These are phyloP conservation scores for Capsicum chinense DNA, from an alignment of 257 asterid species.

Conservation along the genomic window DNA sequence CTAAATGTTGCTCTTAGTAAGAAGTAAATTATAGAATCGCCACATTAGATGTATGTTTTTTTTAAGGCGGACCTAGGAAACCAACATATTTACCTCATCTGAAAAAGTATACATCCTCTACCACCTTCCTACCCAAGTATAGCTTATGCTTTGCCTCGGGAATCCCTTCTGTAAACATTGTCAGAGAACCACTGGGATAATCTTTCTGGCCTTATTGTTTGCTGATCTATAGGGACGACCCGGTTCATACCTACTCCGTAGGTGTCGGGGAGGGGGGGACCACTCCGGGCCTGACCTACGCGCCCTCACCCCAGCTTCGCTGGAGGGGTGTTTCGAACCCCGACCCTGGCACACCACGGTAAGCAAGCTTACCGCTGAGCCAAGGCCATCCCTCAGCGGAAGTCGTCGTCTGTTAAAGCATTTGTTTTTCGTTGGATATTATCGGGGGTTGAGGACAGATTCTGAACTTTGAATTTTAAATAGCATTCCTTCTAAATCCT, in stretches of 20 bases:
- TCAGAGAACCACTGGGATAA: background rate
- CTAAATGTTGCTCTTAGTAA: constrained; percentile 12
- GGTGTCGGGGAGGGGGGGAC: too few species aligned
- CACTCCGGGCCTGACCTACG: too few species aligned
- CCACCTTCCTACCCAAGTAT: constrained; percentile 17
- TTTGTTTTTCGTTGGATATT: background rate
- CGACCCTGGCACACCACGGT: too few species aligned
- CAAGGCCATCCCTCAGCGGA: too few species aligned
- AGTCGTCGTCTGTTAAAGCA: background rate
- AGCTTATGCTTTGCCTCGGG: background rate
- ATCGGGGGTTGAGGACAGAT: background rate
- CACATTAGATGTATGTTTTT: background rate
- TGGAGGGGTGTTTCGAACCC: too few species aligned
- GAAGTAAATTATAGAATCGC: background rate
- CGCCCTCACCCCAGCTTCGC: too few species aligned
- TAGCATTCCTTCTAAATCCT: background rate
- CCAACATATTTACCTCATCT: background rate
- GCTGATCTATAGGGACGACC: too few species aligned
- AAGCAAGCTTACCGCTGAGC: too few species aligned
- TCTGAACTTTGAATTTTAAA: constrained; percentile 11
- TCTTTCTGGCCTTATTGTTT: constrained; percentile 13
- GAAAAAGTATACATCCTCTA: background rate
- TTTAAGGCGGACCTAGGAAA: background rate
- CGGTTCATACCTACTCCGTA: too few species aligned
- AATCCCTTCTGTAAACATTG: constrained; percentile 15